phyloP scores from a whole-genome alignment of 2,329 filamentous ascomycete genomes.

The Amesomyces nigricolor region DNA sequence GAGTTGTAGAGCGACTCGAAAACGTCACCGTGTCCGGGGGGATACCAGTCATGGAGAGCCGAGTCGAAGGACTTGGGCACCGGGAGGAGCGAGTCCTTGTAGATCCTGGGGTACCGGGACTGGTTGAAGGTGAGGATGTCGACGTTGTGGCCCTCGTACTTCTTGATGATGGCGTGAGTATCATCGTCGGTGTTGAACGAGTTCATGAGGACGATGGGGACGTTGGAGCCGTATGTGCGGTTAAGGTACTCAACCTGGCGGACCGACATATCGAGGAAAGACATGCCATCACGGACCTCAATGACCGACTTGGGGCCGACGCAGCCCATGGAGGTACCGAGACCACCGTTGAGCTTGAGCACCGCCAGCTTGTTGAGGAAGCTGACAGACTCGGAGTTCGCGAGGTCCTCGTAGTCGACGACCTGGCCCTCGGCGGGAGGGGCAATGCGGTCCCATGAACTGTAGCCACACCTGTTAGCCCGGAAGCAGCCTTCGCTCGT shows the following conservation, averaged over 20 bases:
- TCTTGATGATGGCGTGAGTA: constrained; percentile 99
- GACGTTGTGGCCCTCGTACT: constrained; percentile 99
- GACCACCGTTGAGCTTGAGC: constrained; percentile 97
- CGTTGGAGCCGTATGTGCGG: constrained; percentile 94
- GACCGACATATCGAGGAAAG: constrained; percentile 96
- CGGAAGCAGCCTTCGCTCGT: neutral
- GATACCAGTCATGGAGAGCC: constrained; percentile 94
- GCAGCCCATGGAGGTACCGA: constrained; percentile 99
- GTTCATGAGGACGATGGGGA: constrained; percentile 99
- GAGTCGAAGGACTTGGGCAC: constrained; percentile 87
- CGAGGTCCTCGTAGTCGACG: constrained; percentile 85
- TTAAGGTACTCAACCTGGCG: constrained; percentile 99
- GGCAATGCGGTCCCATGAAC: constrained; percentile 94
- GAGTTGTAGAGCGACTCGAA: constrained; percentile 99
- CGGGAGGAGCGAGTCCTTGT: constrained; percentile 96
- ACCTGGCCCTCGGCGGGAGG: constrained; percentile 92
- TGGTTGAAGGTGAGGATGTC: constrained; percentile 99
- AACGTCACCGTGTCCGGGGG: constrained; percentile 97
- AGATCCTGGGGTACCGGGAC: constrained; percentile 93
- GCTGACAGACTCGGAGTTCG: constrained; percentile 82
- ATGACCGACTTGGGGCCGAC: constrained; percentile 99
- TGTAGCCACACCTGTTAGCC: constrained; percentile 34
- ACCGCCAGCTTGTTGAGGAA: constrained; percentile 98
- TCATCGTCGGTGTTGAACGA: constrained; percentile 99
- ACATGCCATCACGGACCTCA: constrained; percentile 99